A percentile compares a stretch with the other conserved stretches of the same genome.
Conservation (phyloP, 306 rosid species). For the Spatholobus suberectus region DNA sequence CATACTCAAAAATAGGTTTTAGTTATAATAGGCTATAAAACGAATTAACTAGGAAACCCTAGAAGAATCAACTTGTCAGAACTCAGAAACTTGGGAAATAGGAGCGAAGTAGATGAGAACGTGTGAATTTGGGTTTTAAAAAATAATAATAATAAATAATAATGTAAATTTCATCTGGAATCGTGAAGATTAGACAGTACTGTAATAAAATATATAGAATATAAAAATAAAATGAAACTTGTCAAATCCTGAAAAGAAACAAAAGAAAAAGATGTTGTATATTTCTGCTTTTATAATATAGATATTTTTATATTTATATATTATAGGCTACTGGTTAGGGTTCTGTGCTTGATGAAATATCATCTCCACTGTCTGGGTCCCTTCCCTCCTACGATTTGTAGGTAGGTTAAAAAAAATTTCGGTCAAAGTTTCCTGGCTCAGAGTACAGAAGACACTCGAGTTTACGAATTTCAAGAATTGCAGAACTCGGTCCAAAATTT, state of each 20-base stretch:
- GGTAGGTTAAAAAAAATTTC: constrained; percentile 23
- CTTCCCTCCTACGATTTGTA: constrained; percentile 23
- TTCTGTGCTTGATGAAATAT: constrained; percentile 47
- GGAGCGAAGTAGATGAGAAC: constrained; percentile 2
- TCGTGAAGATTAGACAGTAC: constrained; percentile 23
- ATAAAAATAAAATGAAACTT: not conserved
- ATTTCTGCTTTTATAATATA: not conserved
- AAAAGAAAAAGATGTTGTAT: not conserved
- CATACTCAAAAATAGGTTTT: not conserved
- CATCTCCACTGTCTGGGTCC: constrained; percentile 41
- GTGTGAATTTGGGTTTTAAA: constrained; percentile 39
- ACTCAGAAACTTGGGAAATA: constrained; percentile 44
- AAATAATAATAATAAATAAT: not conserved
- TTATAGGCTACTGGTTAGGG: constrained; percentile 59
- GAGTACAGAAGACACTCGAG: constrained; percentile 46
- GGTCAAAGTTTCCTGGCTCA: constrained; percentile 54
- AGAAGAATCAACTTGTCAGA: constrained; percentile 53
- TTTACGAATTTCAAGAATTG: constrained; percentile 44
- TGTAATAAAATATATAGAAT: not conserved
- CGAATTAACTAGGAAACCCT: constrained; percentile 50
- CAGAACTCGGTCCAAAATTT: constrained; percentile 30
- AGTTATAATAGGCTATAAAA: constrained; percentile 3
- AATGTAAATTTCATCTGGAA: constrained; percentile 19
- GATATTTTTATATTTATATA: not conserved
- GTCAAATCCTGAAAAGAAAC: constrained; percentile 19